Base-by-base conservation (phyloP, 2,329 filamentous ascomycete genomes). In the Aspergillus novofumigatus region DNA sequence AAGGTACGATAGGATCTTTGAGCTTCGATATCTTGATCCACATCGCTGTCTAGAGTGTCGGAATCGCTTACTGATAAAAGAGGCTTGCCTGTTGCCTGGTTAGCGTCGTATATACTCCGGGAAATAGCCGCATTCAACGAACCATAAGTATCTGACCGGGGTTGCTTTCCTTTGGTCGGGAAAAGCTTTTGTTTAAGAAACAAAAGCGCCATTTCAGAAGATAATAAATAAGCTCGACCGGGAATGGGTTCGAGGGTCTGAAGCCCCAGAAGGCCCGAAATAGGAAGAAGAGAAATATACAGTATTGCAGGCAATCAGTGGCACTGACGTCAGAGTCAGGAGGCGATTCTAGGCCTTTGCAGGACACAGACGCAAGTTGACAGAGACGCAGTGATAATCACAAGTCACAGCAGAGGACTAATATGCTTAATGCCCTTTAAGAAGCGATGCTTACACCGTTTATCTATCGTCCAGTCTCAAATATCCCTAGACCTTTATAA, bases 121-220 rank as follows among this genome's bases (percentile, higher is more conserved):
- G 42, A 9, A 29, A 47, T 45, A 57, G 38, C 25, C 55, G 54
- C 58, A 49, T 56, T 51, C 49, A 52, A 59, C 59, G 51, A 57
- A 62, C 56, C 57, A 54, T 60, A 62, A 44, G 32, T 41, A 44
- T 49, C 61, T 32, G 56, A 20, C 41, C n/a, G 45, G 55, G 28
- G 44, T 62, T 59, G 44, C 65, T 60, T 51, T 64, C 56, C 56
- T 49, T 59, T 26, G 48, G 58, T 29, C 1, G 72, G 70, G 47
- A 74, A 74, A 28, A 75, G 59, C 51, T 70, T 74, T 49, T 72
- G 66, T 56, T 73, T 75, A 58, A 75, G 45, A 51, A 74, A 75
- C 21, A 73, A 58, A n/a, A 75, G 62, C n/a, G 72, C 72, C 72
- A 75, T 75, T 26, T 64, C 50, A 5, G n/a, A 25, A 21, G 32